Base-by-base conservation (phyloP, 2,329 filamentous ascomycete species). In the Colletotrichum graminicola region DNA sequence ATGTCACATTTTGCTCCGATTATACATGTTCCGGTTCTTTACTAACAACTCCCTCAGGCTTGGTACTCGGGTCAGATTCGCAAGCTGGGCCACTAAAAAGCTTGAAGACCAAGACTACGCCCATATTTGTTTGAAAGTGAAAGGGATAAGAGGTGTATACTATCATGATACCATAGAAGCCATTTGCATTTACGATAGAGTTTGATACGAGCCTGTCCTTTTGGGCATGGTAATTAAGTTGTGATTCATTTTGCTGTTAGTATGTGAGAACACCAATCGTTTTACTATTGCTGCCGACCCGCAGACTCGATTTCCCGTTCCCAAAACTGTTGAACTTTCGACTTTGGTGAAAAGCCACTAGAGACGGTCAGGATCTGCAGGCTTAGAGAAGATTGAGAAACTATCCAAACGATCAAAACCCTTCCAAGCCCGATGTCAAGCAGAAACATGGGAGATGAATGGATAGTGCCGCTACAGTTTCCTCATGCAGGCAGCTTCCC, bases 61-160 rank as follows among this genome's bases (percentile, higher is more conserved):
- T 73, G 67, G 71, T 73, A 73, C 32, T 3, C 51, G 6, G 52
- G 56, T 21, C 34, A 59, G 34, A 71, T 73, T 41, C 63, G 67
- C 51, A 71, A 71, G 16, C 62, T 73, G 29, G 54, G 64, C 5
- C n/a, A 49, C 52, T 2, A 45, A 12, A 26, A 34, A 14, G 10
- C 2, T 14, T 55, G 45, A 49, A 39, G 14, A 49, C 14, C 12
- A 16, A 47, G 21, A 39, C 54, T 26, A 16, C 1, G 8, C 23
- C 11, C 47, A 32, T 21, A 2, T 10, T 7, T 32, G 6, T 32
- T 6, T 3, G 26, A 21, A 21, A 52, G 3, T 12, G 23, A 21
- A 3, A 11, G 8, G n/a, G 32, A 3, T 23, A 2, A 18, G 54
- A 23, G 12, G 1, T 18, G 1, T 36, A 14, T 16, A 18, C 12